Evolutionary conservation across 2,329 filamentous ascomycete species (phyloP), one percentile per base, ranked within the genome.

Genomic region (Aspergillus persii): DNA sequence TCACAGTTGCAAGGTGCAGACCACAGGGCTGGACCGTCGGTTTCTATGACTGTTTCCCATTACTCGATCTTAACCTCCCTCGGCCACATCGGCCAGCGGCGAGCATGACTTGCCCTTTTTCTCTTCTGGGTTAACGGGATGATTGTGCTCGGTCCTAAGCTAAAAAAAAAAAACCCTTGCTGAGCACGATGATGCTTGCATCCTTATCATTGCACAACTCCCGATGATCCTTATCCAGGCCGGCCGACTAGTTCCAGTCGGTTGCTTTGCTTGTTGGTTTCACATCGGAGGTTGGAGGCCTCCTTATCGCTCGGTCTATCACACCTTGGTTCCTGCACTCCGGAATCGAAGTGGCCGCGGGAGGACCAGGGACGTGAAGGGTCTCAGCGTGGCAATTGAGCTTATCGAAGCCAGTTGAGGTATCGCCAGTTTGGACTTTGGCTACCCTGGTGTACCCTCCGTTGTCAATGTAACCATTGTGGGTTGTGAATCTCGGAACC

Each of bases 401-500:
- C 31, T 33, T 33, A 11, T 33, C 31, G 31, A 33, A 9, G 31
- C 8, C 8, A 33, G 31, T 23, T 23, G 18, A 23, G 18, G 18
- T 23, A 23, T 23, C 18, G 18, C 18, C 18, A 23, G 18, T 23
- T 23, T 23, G 18, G 18, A 23, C 18, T 23, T 23, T 23, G 18
- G 18, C 18, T 23, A 23, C 18, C 18, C 18, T 23, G 18, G 18
- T 23, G 18, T 23, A 23, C 18, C 18, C 18, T 23, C 18, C 18
- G 18, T 23, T 46, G 15, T 46, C 12, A 46, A 18, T 23, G 15
- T 29, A 47, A 50, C 26, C 6, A 46, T 48, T 61, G 61, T 63
- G 62, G 60, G 53, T 48, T 31, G 52, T 56, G 62, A 62, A 60
- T 63, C 62, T 64, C 62, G 63, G 63, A 65, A 65, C 63, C 63